Conservation (phyloP, 805 yeast genomes). For the Lachancea fermentati region DNA sequence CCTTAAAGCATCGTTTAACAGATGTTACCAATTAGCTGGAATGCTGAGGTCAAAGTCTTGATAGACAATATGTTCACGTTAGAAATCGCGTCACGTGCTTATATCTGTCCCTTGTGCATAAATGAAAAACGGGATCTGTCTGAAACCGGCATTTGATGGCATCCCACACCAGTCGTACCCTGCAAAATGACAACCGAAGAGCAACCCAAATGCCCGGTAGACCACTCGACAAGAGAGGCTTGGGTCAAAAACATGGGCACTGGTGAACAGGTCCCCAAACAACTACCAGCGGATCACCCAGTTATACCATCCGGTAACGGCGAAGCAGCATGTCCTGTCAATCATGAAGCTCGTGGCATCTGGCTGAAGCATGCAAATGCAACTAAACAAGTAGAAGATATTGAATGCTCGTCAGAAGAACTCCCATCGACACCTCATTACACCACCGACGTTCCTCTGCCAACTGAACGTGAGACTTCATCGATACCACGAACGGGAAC, state of each 20-base stretch:
- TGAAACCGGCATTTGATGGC: too few relatives aligned
- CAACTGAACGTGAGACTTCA: conserved; percentile 70
- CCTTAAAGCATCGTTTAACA: too few relatives aligned
- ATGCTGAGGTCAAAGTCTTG: too few relatives aligned
- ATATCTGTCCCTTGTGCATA: too few relatives aligned
- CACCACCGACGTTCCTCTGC: conserved; percentile 40
- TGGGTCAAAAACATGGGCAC: conserved; percentile 43
- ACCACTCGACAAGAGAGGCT: conserved; percentile 49
- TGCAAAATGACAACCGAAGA: conserved; percentile 9
- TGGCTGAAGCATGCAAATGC: conserved; percentile 43
- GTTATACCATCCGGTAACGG: not conserved
- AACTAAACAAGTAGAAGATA: conserved; percentile 20
- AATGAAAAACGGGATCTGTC: too few relatives aligned
- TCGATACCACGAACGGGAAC: conserved; percentile 77
- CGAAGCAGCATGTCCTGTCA: conserved; percentile 55
- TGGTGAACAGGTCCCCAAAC: conserved; percentile 10
- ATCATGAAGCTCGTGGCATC: conserved; percentile 48
- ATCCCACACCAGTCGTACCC: too few relatives aligned
- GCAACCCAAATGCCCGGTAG: conserved; percentile 59
- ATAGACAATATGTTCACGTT: too few relatives aligned
- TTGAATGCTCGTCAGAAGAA: conserved; percentile 43
- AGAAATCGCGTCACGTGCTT: too few relatives aligned
- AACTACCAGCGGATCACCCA: conserved; percentile 3
- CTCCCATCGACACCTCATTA: conserved; percentile 34
- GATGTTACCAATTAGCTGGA: too few relatives aligned